A percentile compares a stretch with the other conserved stretches of the same genome.
Conservation (phyloP, 768 basidiomycete genomes). For the Tylopilus plumbeoviolaceoides region DNA sequence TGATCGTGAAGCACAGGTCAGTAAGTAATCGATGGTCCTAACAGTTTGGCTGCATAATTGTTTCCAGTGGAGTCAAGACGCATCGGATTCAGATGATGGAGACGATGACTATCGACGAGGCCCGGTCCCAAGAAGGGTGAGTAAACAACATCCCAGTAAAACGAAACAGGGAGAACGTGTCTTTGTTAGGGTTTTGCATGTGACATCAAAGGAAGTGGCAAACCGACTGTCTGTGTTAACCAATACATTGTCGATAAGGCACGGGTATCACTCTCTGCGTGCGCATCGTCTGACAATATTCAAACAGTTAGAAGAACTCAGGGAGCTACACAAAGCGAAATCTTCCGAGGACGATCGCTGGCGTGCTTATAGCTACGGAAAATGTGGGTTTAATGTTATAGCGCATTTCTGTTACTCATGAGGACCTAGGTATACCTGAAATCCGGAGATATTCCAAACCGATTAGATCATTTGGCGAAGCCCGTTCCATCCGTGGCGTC, state of each 20-base stretch:
- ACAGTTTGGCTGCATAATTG: background rate
- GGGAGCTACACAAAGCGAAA: constrained; percentile 60
- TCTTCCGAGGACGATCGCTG: constrained; percentile 58
- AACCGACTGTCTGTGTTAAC: constrained; percentile 45
- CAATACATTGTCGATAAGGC: constrained; percentile 76
- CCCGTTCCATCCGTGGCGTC: constrained; percentile 54
- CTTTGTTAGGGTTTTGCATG: constrained; percentile 60
- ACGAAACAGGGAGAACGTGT: background rate
- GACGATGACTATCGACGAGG: constrained; percentile 21
- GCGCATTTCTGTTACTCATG: constrained; percentile 2
- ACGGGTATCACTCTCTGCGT: background rate
- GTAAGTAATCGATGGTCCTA: constrained; percentile 4
- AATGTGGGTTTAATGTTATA: constrained; percentile 42
- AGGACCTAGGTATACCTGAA: constrained; percentile 50
- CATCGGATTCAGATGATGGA: constrained; percentile 32
- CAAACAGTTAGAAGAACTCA: constrained; percentile 60
- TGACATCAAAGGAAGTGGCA: constrained; percentile 42
- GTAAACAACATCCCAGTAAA: background rate
- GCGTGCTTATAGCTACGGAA: constrained; percentile 61
- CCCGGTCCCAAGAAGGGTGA: constrained; percentile 29
- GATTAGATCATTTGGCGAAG: constrained; percentile 57
- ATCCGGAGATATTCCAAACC: constrained; percentile 52
- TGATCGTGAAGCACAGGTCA: constrained; percentile 42
- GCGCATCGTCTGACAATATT: background rate
- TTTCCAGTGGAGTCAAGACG: constrained; percentile 34